These are phyloP conservation scores for Bertia moriformis DNA, from an alignment of 2,329 filamentous ascomycete genomes.

Conservation along the genomic window DNA sequence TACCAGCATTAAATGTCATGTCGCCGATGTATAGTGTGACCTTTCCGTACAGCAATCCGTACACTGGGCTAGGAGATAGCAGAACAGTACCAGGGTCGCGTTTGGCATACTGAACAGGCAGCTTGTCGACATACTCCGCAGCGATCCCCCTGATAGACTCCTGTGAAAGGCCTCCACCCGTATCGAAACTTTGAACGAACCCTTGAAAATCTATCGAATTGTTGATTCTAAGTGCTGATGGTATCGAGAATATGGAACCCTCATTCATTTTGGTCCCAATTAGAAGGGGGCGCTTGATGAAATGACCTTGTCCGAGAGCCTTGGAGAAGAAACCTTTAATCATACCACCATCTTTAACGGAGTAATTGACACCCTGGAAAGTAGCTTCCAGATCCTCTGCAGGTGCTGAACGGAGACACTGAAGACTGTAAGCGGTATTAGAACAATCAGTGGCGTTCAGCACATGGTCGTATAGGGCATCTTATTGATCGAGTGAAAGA, in stretches of 20 bases:
- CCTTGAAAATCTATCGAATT: constrained; percentile 23
- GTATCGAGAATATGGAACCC: constrained; percentile 21
- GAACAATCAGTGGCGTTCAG: constrained; percentile 19
- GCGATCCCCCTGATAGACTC: constrained; percentile 23
- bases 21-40: not conserved
- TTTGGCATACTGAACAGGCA: constrained; percentile 28
- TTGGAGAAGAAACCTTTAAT: constrained; percentile 29
- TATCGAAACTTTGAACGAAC: constrained; percentile 22
- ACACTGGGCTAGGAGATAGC: no score
- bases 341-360: constrained; percentile 29
- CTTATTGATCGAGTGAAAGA: constrained; percentile 16
- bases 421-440: constrained; percentile 15
- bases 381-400: constrained; percentile 16
- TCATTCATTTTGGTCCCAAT: constrained; percentile 34
- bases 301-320: constrained; percentile 23
- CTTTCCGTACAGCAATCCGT: not conserved
- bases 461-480: constrained; percentile 16
- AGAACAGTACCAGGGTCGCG: no score
- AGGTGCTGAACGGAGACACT: constrained; percentile 18
- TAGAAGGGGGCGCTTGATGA: constrained; percentile 26
- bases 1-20: not conserved
- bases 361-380: constrained; percentile 20
- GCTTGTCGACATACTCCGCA: constrained; percentile 29
- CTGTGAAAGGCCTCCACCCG: constrained; percentile 26
- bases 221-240: constrained; percentile 18